phyloP scores from a whole-genome alignment of 2,329 filamentous ascomycete genomes.

The Aspergillus sp. region DNA sequence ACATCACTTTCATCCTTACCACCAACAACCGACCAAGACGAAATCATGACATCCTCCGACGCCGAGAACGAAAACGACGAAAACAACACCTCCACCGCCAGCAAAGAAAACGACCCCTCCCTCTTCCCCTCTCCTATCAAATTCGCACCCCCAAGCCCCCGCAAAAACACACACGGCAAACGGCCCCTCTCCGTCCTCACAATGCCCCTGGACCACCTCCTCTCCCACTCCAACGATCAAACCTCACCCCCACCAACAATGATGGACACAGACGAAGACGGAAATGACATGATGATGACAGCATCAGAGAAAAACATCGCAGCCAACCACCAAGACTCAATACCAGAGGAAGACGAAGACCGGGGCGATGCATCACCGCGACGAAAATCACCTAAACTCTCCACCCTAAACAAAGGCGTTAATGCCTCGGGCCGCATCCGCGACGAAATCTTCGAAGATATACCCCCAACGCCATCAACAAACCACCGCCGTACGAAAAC shows the following conservation, averaged over 20 bases:
- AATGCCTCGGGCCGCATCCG: constrained; percentile 19
- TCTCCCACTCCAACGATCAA: not conserved
- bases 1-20: not conserved
- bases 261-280: constrained; percentile 24
- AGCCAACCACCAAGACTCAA: constrained; percentile 7
- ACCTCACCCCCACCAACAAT: constrained; percentile 15
- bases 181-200: constrained; percentile 39
- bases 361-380: constrained; percentile 15
- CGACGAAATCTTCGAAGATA: constrained; percentile 28
- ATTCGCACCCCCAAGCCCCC: constrained; percentile 28
- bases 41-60: constrained; percentile 15
- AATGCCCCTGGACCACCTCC: constrained; percentile 21
- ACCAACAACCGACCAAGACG: constrained; percentile 3
- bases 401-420: constrained; percentile 15
- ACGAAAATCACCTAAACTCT: constrained; percentile 32
- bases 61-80: constrained; percentile 21
- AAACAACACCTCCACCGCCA: constrained; percentile 21
- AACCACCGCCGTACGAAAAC: constrained; percentile 11
- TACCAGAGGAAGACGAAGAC: constrained; percentile 8
- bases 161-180: constrained; percentile 34
- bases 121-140: constrained; percentile 33
- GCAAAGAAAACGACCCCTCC: constrained; percentile 46
- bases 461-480: constrained; percentile 7
- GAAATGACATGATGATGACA: constrained; percentile 19
- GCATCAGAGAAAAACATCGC: constrained; percentile 38